Percentiles rank a stretch among this genome's conserved stretches.
Evolutionary conservation across 2,329 filamentous ascomycete species (phyloP).

Genomic region (Calonectria crousiana): DNA sequence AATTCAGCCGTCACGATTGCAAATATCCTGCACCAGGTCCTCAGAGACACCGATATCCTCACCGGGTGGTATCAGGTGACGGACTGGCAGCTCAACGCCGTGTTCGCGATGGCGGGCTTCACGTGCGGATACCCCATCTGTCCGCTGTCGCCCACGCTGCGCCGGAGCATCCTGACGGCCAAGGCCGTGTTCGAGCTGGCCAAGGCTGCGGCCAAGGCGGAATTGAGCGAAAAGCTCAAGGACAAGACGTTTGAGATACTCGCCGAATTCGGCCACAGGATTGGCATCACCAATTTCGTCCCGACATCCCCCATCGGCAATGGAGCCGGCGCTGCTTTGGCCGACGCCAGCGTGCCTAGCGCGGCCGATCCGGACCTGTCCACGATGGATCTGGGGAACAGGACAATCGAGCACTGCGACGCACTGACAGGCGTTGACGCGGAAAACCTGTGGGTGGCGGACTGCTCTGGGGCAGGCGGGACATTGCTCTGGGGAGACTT

Average conservation of each 20-base stretch:
- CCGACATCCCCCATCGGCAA: not conserved
- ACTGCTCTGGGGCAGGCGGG: conserved; percentile 17
- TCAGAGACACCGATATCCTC: conserved; percentile 43
- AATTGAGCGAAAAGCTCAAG: conserved; percentile 25
- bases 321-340: not conserved
- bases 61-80: conserved; percentile 44
- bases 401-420: not conserved
- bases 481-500: conserved; percentile 40
- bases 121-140: conserved; percentile 44
- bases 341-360: not conserved
- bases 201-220: conserved; percentile 6
- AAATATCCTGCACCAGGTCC: conserved; percentile 43
- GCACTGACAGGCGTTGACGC: conserved; percentile 12
- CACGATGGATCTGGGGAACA: conserved; percentile 32
- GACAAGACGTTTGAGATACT: conserved; percentile 33
- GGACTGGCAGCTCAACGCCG: conserved; percentile 45
- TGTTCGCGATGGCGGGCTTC: conserved; percentile 36
- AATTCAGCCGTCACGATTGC: conserved; percentile 45
- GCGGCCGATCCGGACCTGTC: not conserved
- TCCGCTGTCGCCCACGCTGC: conserved; percentile 35
- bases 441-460: conserved; percentile 30
- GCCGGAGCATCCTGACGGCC: conserved; percentile 29
- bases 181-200: conserved; percentile 31
- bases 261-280: conserved; percentile 33
- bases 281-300: conserved; percentile 32